Conservation (phyloP, 2,329 filamentous ascomycete species). For the Exophiala bonariae region DNA sequence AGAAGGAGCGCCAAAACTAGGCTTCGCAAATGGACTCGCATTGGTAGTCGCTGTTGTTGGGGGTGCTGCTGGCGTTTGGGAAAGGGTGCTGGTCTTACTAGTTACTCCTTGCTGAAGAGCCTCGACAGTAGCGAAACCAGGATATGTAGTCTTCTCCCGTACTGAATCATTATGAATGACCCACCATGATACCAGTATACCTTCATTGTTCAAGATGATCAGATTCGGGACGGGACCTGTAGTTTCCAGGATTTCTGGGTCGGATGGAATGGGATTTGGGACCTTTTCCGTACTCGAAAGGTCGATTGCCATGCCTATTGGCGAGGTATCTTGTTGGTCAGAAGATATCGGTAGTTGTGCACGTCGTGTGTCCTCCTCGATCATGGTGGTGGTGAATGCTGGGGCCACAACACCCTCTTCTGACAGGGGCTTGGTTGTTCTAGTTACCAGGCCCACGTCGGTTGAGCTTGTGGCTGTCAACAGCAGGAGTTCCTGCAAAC, state of each 20-base stretch:
- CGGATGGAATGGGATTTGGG: conserved; percentile 70
- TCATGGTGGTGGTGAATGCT: conserved; percentile 72
- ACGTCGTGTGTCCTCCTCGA: conserved; percentile 71
- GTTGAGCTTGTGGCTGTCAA: conserved; percentile 77
- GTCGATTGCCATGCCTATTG: conserved; percentile 79
- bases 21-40: conserved; percentile 37
- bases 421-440: conserved; percentile 68
- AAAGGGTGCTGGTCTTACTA: background rate
- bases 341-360: conserved; percentile 74
- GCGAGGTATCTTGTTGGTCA: conserved; percentile 66
- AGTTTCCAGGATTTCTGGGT: conserved; percentile 76
- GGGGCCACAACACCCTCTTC: conserved; percentile 62
- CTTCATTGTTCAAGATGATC: conserved; percentile 85
- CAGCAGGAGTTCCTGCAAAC: conserved; percentile 77
- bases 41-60: conserved; percentile 8
- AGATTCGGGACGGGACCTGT: conserved; percentile 78
- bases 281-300: conserved; percentile 81
- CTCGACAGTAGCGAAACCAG: conserved; percentile 56
- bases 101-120: conserved; percentile 5
- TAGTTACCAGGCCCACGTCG: conserved; percentile 76
- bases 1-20: conserved; percentile 24
- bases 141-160: conserved; percentile 69
- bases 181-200: conserved; percentile 85
- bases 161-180: conserved; percentile 87
- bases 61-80: conserved; percentile 10